Evolutionary conservation across 1,284 basidiomycete species (phyloP).

Genomic region (Taiwanofungus camphoratus): DNA sequence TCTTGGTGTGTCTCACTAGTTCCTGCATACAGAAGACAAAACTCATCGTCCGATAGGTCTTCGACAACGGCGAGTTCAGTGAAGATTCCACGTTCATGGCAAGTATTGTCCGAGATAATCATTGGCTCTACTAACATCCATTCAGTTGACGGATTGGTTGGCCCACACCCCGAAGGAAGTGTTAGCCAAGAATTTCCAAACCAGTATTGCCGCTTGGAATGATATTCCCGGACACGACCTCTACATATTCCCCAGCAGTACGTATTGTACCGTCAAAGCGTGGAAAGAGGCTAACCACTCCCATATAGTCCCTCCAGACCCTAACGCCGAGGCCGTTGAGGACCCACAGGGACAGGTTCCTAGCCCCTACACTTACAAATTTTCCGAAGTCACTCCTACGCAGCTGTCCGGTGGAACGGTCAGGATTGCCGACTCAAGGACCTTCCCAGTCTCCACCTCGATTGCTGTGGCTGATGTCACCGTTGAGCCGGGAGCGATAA

Average conservation of each 20-base stretch:
- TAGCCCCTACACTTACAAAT: conserved; percentile 46
- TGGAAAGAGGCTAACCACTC: too few relatives aligned
- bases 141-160: conserved; percentile 58
- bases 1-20: conserved; percentile 45
- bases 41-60: conserved; percentile 37
- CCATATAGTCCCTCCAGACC: too few relatives aligned
- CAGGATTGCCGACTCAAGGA: conserved; percentile 57
- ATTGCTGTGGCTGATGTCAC: conserved; percentile 65
- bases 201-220: conserved; percentile 46
- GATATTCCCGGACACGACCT: conserved; percentile 54
- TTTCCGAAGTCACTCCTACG: conserved; percentile 49
- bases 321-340: conserved; percentile 35
- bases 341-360: conserved; percentile 51
- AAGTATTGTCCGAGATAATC: neutral
- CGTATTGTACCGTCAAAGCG: conserved; percentile 18
- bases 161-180: conserved; percentile 58
- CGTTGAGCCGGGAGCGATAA: conserved; percentile 61
- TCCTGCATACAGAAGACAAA: neutral
- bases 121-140: conserved; percentile 7
- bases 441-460: conserved; percentile 44
- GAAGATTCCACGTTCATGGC: conserved; percentile 68
- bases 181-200: conserved; percentile 67
- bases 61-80: conserved; percentile 59
- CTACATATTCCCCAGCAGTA: conserved; percentile 63
- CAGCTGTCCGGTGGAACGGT: conserved; percentile 53